phyloP scores from a whole-genome alignment of 1,284 basidiomycete species.

The Leccinum variabile region DNA sequence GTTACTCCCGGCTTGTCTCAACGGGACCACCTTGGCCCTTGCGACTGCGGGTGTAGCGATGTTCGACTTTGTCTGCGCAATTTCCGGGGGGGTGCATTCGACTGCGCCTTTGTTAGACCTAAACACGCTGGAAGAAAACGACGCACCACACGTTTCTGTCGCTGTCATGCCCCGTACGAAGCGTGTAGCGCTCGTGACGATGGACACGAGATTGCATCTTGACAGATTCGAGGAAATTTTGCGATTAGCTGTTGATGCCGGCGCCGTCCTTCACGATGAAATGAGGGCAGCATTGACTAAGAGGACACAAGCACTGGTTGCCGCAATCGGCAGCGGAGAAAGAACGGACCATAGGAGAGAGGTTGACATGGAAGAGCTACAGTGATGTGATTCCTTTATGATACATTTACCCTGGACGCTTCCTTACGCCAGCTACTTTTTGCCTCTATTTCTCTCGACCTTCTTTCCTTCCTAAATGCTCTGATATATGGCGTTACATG shows the following conservation, averaged over 20 bases:
- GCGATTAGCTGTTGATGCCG: conserved; percentile 74
- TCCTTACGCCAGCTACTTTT: conserved; percentile 86
- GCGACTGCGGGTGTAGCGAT: conserved; percentile 90
- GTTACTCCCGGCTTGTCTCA: conserved; percentile 89
- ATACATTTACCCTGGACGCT: conserved; percentile 25
- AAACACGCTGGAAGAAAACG: conserved; percentile 85
- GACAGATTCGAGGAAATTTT: conserved; percentile 93
- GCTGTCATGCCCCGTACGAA: conserved; percentile 84
- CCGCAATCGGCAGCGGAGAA: no score
- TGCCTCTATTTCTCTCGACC: conserved; percentile 88
- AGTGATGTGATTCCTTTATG: conserved; percentile 21
- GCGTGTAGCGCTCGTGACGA: conserved; percentile 84
- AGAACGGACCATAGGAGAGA: no score
- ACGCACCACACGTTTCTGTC: conserved; percentile 85
- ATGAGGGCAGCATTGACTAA: no score
- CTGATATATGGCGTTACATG: background rate
- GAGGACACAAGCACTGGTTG: no score
- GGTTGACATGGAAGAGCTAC: conserved; percentile 31
- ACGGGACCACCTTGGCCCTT: conserved; percentile 91
- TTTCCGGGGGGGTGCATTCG: conserved; percentile 75
- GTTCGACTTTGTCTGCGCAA: conserved; percentile 86
- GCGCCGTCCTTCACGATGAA: conserved; percentile 78
- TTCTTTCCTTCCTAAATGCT: conserved; percentile 55
- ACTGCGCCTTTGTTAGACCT: conserved; percentile 88
- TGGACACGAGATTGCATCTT: conserved; percentile 94